Conservation (phyloP, 2,329 filamentous ascomycete genomes). For the Pseudogymnoascus sp. region DNA sequence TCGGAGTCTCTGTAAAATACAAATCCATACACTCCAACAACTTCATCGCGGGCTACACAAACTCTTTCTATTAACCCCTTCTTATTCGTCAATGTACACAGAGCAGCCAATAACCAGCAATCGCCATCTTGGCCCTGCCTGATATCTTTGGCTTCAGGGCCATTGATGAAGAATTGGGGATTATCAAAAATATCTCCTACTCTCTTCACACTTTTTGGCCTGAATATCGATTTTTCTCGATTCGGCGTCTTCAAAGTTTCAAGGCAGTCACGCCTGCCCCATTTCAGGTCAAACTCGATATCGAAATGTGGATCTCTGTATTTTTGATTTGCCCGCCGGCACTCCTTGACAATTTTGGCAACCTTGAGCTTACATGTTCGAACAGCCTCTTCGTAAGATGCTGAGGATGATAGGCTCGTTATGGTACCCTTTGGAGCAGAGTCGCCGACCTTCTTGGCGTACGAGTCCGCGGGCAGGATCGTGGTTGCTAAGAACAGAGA, state of each 20-base stretch:
- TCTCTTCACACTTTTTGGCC: conserved; percentile 67
- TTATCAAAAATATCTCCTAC: conserved; percentile 69
- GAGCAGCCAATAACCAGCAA: conserved; percentile 76
- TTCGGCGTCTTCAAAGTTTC: conserved; percentile 23
- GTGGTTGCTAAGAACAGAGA: conserved; percentile 44
- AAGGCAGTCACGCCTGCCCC: conserved; percentile 42
- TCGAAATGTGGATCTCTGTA: conserved; percentile 85
- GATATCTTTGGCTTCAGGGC: conserved; percentile 68
- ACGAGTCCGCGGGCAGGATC: conserved; percentile 59
- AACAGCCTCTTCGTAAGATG: conserved; percentile 65
- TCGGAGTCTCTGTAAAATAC: conserved; percentile 83
- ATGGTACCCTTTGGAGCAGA: conserved; percentile 45
- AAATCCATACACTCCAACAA: conserved; percentile 80
- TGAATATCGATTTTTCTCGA: conserved; percentile 11
- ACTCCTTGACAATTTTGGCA: conserved; percentile 53
- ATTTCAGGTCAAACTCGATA: conserved; percentile 67
- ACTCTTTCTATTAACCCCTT: conserved; percentile 60
- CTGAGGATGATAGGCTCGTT: conserved; percentile 47
- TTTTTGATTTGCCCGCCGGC: conserved; percentile 70
- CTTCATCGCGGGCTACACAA: conserved; percentile 65
- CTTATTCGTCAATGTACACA: conserved; percentile 69
- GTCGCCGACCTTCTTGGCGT: conserved; percentile 51
- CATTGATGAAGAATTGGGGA: conserved; percentile 70
- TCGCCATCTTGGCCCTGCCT: conserved; percentile 71
- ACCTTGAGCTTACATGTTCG: conserved; percentile 59